Percentiles rank a stretch among this genome's conserved stretches.
Conservation (phyloP, 2,329 filamentous ascomycete genomes). For the Colletotrichum australisinense region DNA sequence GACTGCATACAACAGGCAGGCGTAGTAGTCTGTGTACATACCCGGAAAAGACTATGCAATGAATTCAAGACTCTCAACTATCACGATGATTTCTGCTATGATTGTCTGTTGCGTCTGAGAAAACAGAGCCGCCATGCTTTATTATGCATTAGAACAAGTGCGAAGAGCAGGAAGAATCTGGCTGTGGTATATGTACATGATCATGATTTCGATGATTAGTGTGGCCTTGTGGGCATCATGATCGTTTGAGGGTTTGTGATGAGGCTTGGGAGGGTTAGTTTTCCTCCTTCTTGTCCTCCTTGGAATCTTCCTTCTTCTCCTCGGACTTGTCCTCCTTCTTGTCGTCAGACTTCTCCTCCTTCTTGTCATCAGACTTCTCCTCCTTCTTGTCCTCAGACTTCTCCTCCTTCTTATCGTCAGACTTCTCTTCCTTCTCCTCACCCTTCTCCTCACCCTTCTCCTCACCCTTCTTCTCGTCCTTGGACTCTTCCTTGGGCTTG, state of each 20-base stretch:
- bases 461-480: constrained; percentile 38
- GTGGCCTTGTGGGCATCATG: constrained; percentile 36
- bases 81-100: not conserved
- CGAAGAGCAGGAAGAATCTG: not conserved
- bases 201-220: not conserved
- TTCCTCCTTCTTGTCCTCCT: constrained; percentile 37
- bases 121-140: not conserved
- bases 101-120: no score
- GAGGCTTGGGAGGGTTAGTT: not conserved
- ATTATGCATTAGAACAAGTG: constrained; percentile 1
- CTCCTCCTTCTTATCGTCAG: constrained; percentile 24
- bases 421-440: constrained; percentile 23
- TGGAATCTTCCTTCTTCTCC: constrained; percentile 21
- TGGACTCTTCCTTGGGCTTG: not conserved
- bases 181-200: not conserved
- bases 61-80: not conserved
- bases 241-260: constrained; percentile 25
- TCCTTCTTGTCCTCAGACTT: constrained; percentile 20
- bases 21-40: not conserved
- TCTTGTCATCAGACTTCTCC: not conserved
- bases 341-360: not conserved
- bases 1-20: not conserved
- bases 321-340: constrained; percentile 40
- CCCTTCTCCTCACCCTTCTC: constrained; percentile 36
- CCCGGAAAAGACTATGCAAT: not conserved